Conservation (phyloP, 106 monocot species). For the Acorus gramineus region DNA sequence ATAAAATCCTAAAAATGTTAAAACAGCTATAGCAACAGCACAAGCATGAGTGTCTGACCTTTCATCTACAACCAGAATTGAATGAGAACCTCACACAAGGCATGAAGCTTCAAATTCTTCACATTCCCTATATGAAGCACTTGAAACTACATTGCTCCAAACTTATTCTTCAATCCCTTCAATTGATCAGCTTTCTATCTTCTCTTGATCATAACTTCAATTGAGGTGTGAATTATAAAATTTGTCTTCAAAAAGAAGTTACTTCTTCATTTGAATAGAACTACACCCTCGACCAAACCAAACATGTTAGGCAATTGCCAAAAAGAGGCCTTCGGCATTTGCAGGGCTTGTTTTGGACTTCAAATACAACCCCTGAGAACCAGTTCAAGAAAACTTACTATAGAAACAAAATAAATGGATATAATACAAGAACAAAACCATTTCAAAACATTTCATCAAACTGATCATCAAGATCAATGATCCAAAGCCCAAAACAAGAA, state of each 20-base stretch:
- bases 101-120: slow-evolving; percentile 47
- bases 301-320: slow-evolving; percentile 36
- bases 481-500: no score
- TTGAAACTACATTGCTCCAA: slow-evolving; percentile 40
- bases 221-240: slow-evolving; percentile 19
- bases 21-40: slow-evolving; percentile 21
- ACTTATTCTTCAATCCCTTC: slow-evolving; percentile 19
- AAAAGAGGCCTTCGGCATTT: slow-evolving; percentile 55
- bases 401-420: slow-evolving; percentile 14
- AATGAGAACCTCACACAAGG: slow-evolving; percentile 33
- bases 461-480: not conserved
- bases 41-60: slow-evolving; percentile 22
- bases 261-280: slow-evolving; percentile 48
- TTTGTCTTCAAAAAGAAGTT: slow-evolving; percentile 31
- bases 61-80: slow-evolving; percentile 36
- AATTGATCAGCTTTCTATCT: slow-evolving; percentile 31
- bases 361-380: slow-evolving; percentile 61
- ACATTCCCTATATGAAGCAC: slow-evolving; percentile 26
- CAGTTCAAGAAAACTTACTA: slow-evolving; percentile 58
- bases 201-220: slow-evolving; percentile 37
- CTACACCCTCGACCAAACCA: slow-evolving; percentile 36
- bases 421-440: slow-evolving; percentile 6
- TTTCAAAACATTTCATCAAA: slow-evolving; percentile 2
- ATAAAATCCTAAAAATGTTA: not conserved
- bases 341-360: slow-evolving; percentile 66